phyloP scores from a whole-genome alignment of 169 alveolate genomes.

The Miamiensis avidus region DNA sequence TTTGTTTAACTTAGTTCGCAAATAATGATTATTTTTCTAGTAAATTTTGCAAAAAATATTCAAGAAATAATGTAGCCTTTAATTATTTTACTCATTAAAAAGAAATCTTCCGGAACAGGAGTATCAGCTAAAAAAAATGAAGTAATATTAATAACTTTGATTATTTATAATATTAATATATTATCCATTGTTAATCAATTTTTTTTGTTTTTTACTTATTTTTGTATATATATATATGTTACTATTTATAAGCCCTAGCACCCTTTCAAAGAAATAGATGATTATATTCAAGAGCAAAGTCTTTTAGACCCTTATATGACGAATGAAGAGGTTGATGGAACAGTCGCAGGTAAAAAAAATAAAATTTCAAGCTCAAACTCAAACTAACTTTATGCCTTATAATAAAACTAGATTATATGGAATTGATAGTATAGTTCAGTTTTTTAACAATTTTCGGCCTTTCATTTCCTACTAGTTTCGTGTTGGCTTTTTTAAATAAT shows the following conservation, averaged over 20 bases:
- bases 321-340: conserved; percentile 43
- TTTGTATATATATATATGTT: no score
- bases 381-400: no score
- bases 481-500: conserved; percentile 31
- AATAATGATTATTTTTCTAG: conserved; percentile 24
- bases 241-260: no score
- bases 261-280: conserved; percentile 36
- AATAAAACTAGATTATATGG: conserved; percentile 53
- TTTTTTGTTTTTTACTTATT: no score
- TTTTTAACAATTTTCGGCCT: conserved; percentile 33
- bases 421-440: conserved; percentile 31
- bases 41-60: conserved; percentile 30
- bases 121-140: no score
- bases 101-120: conserved; percentile 23
- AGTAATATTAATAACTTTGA: no score
- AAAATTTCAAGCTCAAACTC: no score
- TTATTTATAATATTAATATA: no score
- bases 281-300: conserved; percentile 21
- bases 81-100: conserved; percentile 33
- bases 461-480: conserved; percentile 33
- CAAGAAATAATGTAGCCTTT: conserved; percentile 41
- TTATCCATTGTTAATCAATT: no score
- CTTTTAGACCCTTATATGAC: conserved; percentile 24
- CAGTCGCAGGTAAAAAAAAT: no score
- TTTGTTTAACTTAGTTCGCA: conserved; percentile 20